Evolutionary conservation across 2,329 filamentous ascomycete genomes (phyloP), one percentile per base, ranked within the genome.

Genomic region (Alternaria novae-zelandiae): DNA sequence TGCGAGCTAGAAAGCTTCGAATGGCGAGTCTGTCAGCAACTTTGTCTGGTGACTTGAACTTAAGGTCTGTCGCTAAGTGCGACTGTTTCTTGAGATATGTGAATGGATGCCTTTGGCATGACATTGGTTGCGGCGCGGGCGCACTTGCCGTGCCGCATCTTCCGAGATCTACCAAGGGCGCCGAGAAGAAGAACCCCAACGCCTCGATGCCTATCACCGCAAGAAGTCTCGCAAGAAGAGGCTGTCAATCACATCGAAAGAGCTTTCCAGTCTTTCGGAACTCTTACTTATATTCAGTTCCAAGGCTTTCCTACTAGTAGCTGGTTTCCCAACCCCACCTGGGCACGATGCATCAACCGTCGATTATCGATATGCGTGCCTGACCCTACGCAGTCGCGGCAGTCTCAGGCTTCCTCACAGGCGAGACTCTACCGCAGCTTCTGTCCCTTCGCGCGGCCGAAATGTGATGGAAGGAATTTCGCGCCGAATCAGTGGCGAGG

Each of bases 1-100:
- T 9, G 12, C 41, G 54, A 23, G 8, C 11, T 23, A 44, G 10
- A 49, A 61, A 54, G 57, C 58, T 66, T 56, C 50, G 43, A 47
- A 23, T 12, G 21, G 20, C 6, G 9, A 36, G 20, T 9, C 28
- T 36, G 13, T 17, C 13, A 36, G 20, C 17, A 11, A 46, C 6
- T 25, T 51, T 8, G 17, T 5, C 2, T 6, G 21, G 49, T 20
- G 20, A 13, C 17, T 23, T 21, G 6, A 32, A 13, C 17, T 23
- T 1, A 11, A 20, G 9, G 17, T 17, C 12, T 9, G 17, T 50
- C 10, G 26, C 26, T 50, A 11, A 0, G 12, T 20, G n/a, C 2
- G 7, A n/a, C 9, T 50, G n/a, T 21, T 9, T 30, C 26, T 12
- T 21, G 26, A 50, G 7, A 12, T 6, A 30, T 25, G 26, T 9